Evolutionary conservation across 2,329 filamentous ascomycete genomes (phyloP).

Genomic region (Sporothrix luriei): DNA sequence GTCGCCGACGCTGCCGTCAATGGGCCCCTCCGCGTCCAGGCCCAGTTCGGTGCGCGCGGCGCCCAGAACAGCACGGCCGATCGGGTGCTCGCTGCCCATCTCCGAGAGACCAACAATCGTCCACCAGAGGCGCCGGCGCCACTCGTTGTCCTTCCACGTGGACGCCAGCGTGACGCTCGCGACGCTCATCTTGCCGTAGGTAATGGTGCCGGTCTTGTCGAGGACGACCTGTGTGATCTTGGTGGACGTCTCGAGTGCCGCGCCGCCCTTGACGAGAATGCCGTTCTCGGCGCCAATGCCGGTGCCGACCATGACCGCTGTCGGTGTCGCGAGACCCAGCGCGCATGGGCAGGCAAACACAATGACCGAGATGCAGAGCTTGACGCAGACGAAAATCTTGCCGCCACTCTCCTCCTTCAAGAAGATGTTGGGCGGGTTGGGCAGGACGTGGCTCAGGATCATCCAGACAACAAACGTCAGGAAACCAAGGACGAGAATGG

Average conservation of each 20-base stretch:
- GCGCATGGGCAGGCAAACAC: conserved; percentile 98
- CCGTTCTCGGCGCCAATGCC: conserved; percentile 93
- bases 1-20: conserved; percentile 82
- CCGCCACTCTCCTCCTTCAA: conserved; percentile 77
- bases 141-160: conserved; percentile 69
- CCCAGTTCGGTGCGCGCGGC: conserved; percentile 76
- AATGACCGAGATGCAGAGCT: conserved; percentile 97
- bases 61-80: conserved; percentile 81
- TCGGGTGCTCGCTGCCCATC: conserved; percentile 92
- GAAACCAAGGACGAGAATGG: conserved; percentile 81
- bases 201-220: conserved; percentile 95
- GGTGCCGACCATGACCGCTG: conserved; percentile 98
- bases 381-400: conserved; percentile 92
- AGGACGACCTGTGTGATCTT: conserved; percentile 88
- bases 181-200: conserved; percentile 93
- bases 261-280: conserved; percentile 96
- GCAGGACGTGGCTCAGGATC: conserved; percentile 83
- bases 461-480: conserved; percentile 91
- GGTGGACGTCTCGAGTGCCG: conserved; percentile 84
- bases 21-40: conserved; percentile 68
- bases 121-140: conserved; percentile 84
- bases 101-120: conserved; percentile 92
- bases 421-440: conserved; percentile 87
- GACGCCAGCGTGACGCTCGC: conserved; percentile 68
- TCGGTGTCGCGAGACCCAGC: conserved; percentile 92